Evolutionary conservation across 352 stramenopile genomes (phyloP), one percentile per base, ranked within the genome.

Genomic region (Pythium volutum): DNA sequence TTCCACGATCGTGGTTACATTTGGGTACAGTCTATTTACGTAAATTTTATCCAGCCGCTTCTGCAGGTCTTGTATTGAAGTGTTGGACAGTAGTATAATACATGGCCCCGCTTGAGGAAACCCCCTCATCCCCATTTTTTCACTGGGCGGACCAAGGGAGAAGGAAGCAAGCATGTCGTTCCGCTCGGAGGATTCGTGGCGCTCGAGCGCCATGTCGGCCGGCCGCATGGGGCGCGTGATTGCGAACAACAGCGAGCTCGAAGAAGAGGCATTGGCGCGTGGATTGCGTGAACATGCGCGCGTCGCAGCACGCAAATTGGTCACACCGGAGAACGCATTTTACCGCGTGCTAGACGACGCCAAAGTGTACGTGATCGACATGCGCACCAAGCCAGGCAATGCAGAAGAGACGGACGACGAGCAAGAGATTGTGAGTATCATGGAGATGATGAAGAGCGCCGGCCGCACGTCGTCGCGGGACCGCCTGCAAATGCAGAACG

Each of bases 271-370:
- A 22, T 38, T 64, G 33, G 41, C 55, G 34, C 46, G 59, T 16
- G 59, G 64, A 34, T 33, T 66, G 11, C 64, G 54, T 20, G 38
- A 51, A 23, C 49, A 56, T 6, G 63, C 53, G 43, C 63, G 43
- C 7, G 25, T 53, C 20, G 42, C 51, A 1, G 39, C 53, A 25
- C 18, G 39, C 2, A 22, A 47, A 16, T 65, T 89, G 16, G 61
- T 87, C 22, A 52, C 52, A 14, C 54, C 59, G 1, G 81, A 91
- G 51, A 52, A 47, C 6, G 71, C 75, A 26, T 91, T 88, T 73
- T 91, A 91, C 51, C 81, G 81, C 41, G 79, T 91, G 34, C 47
- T 88, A 49, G 58, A 77, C 42, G 81, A 91, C 54, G 69, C 76
- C 48, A 87, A 86, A 48, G 69, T 91, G 7, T 88, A 77, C 43